phyloP scores from a whole-genome alignment of 257 asterid species.

The Sherardia arvensis region DNA sequence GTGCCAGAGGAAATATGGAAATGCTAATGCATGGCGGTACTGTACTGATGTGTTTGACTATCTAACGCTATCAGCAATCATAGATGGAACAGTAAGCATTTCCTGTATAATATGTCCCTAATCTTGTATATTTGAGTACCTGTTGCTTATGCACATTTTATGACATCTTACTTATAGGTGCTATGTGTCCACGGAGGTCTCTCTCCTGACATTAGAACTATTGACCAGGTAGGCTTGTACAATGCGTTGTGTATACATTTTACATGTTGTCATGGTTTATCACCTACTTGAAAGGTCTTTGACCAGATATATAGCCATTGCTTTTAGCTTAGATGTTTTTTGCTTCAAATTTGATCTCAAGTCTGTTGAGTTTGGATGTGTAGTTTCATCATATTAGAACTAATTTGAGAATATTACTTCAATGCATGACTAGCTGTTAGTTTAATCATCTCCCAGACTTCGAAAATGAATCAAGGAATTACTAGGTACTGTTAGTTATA shows the following conservation, averaged over 20 bases:
- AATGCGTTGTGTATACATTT: background rate
- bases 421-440: background rate
- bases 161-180: conserved; percentile 37
- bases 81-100: conserved; percentile 79
- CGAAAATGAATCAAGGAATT: background rate
- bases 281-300: background rate
- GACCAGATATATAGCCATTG: background rate
- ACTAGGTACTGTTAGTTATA: background rate
- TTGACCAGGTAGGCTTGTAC: conserved; percentile 65
- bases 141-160: background rate
- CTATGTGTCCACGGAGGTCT: conserved; percentile 98
- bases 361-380: background rate
- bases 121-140: background rate
- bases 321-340: background rate
- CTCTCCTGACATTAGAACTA: conserved; percentile 92
- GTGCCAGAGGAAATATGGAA: conserved; percentile 95
- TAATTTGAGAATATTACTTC: conserved; percentile 1
- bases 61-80: conserved; percentile 86
- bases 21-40: conserved; percentile 98
- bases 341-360: background rate
- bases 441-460: background rate
- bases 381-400: background rate
- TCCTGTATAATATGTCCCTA: background rate
- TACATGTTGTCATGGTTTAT: background rate
- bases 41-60: conserved; percentile 99